Evolutionary conservation across 1,284 basidiomycete genomes (phyloP).

Genomic region (Pterulicium gracile): DNA sequence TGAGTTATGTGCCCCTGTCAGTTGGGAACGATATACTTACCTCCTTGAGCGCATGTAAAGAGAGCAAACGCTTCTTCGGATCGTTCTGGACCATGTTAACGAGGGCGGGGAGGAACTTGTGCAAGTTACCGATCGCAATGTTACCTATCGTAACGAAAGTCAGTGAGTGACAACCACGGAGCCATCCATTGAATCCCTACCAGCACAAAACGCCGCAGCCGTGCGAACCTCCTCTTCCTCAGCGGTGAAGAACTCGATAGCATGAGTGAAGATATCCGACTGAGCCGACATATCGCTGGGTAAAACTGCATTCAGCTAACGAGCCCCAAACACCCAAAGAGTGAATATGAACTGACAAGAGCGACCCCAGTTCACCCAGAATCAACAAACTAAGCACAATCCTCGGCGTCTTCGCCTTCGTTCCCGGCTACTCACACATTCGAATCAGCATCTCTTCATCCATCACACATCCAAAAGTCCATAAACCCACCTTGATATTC

Average conservation of each 20-base stretch:
- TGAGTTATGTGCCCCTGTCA: not conserved
- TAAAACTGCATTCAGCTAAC: conserved; percentile 1
- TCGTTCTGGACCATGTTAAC: conserved; percentile 73
- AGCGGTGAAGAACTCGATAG: conserved; percentile 65
- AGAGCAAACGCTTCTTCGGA: conserved; percentile 70
- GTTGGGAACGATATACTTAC: conserved; percentile 22
- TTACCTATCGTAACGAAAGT: conserved; percentile 48
- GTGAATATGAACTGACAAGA: conserved; percentile 44
- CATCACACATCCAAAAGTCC: not conserved
- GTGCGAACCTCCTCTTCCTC: conserved; percentile 78
- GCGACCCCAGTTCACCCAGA: conserved; percentile 83
- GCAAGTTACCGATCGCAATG: conserved; percentile 86
- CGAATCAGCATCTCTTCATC: not conserved
- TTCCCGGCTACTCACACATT: conserved; percentile 30
- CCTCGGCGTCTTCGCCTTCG: conserved; percentile 56
- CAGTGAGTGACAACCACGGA: conserved; percentile 3
- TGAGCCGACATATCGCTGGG: conserved; percentile 75
- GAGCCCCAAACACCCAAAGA: not conserved
- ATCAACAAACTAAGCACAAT: conserved; percentile 79
- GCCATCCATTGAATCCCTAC: conserved; percentile 25
- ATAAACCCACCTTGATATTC: conserved; percentile 53
- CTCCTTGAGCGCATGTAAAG: conserved; percentile 91
- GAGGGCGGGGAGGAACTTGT: conserved; percentile 78
- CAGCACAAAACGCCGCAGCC: conserved; percentile 87
- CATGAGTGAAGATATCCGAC: conserved; percentile 61